Evolutionary conservation across 768 basidiomycete species (phyloP).

Genomic region (Lentinula lateritia): DNA sequence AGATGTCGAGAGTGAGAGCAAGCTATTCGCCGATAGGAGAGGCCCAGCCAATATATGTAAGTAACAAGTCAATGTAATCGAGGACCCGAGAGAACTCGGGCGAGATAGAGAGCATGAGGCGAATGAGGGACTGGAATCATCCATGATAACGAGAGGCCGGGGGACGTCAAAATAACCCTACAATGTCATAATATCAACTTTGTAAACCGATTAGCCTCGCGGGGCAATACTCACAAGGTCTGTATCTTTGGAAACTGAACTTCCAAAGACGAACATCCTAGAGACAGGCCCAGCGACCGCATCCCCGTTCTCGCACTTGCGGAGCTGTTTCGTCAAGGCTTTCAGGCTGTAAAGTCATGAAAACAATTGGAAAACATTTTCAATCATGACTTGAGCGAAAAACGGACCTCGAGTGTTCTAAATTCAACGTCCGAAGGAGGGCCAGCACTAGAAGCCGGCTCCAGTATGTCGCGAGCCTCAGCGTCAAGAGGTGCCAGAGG

Average conservation of each 20-base stretch:
- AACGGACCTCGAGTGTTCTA: not conserved
- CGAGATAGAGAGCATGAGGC: not conserved
- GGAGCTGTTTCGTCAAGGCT: not conserved
- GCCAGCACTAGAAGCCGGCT: not conserved
- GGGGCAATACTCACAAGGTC: not conserved
- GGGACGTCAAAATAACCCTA: not conserved
- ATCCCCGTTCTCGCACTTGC: not conserved
- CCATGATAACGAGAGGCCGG: not conserved
- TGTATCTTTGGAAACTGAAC: not conserved
- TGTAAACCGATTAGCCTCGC: not conserved
- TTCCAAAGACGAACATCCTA: not conserved
- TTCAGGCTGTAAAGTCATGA: not conserved
- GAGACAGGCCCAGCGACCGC: constrained; percentile 3
- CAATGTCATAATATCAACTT: not conserved
- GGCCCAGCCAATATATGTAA: not conserved
- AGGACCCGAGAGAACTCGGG: not conserved
- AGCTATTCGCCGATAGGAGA: not conserved
- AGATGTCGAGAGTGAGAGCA: not conserved
- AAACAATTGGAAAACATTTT: not conserved
- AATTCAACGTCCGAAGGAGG: not conserved
- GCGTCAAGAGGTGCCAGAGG: not conserved
- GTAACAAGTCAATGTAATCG: not conserved
- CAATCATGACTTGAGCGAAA: not conserved
- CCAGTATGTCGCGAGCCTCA: not conserved
- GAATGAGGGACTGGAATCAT: not conserved